Evolutionary conservation across 1,139 yeast genomes (phyloP), one percentile per base, ranked within the genome.

Genomic region (Yamadazyma blattariae): DNA sequence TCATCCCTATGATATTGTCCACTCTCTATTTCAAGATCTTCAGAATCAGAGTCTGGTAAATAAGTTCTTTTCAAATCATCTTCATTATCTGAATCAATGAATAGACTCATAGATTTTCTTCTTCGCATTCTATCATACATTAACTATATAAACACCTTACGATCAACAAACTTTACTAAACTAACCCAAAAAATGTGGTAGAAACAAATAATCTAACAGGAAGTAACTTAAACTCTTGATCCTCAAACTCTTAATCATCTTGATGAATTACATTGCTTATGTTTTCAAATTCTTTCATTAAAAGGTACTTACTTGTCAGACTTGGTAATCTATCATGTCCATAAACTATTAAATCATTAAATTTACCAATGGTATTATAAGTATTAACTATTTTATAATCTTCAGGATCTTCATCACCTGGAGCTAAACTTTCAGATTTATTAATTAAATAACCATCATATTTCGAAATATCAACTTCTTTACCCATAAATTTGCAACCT

Each of bases 311-410:
- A 40, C 60, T 60, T 28, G 51, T 51, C 45, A 47, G 58, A 2
- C 54, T 52, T 5, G 61, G 55, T n/a, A 41, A 36, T 3, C 59
- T 41, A 38, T 69, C 75, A 37, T 70, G 76, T 13, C 74, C 74
- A 43, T 57, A 70, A 0, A 65, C 49, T 4, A 50, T 47, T 17
- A 70, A 40, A 6, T 49, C 41, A 9, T 57, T 48, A 41, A 69
- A 64, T 31, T 48, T 49, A 2, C 63, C 72, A n/a, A 55, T 50
- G 0, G 73, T 49, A 7, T 53, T 48, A 35, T 56, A 56, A 7
- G 56, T 59, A 29, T 55, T 55, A 15, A 59, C 51, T 2, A 63
- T 52, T 30, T 53, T 52, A 30, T 39, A 40, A 40, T 45, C 51
- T 7, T 52, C 59, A 7, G 41, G 47, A 3, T 38, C 44, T 5